Percentiles rank a stretch among this genome's conserved stretches.
phyloP scores from a whole-genome alignment of 371 early-diverging fungal species.

The Mucor indicus region DNA sequence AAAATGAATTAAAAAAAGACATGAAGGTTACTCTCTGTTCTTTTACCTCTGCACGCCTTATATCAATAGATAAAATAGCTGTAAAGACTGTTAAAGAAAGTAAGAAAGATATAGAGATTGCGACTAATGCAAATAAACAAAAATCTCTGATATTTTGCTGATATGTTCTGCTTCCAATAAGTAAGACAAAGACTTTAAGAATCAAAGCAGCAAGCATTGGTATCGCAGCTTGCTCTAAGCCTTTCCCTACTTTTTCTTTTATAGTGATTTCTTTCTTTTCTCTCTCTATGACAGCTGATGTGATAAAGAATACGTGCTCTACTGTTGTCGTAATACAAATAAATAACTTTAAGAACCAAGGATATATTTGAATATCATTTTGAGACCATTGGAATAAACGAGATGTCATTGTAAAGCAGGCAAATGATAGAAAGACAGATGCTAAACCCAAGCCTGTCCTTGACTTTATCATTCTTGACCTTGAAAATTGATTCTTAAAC shows the following conservation, averaged over 20 bases:
- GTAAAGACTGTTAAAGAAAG: constrained; percentile 73
- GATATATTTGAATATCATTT: constrained; percentile 9
- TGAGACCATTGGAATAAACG: constrained; percentile 23
- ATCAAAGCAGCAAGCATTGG: constrained; percentile 57
- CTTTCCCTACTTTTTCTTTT: constrained; percentile 67
- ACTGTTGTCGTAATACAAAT: constrained; percentile 67
- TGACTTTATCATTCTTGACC: constrained; percentile 50
- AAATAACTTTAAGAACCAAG: constrained; percentile 60
- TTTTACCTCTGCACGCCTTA: constrained; percentile 64
- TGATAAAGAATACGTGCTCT: constrained; percentile 71
- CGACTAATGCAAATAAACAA: constrained; percentile 62
- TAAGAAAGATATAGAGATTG: constrained; percentile 66
- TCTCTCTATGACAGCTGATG: constrained; percentile 66
- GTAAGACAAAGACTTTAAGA: constrained; percentile 52
- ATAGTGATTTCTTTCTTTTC: constrained; percentile 61
- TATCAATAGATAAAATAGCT: constrained; percentile 72
- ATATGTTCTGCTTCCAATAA: constrained; percentile 54
- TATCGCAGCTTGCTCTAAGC: constrained; percentile 43
- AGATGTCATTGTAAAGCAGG: constrained; percentile 24
- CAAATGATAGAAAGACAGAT: constrained; percentile 45
- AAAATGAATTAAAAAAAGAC: too few relatives aligned
- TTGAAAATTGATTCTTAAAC: not conserved
- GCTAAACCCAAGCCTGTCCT: constrained; percentile 68
- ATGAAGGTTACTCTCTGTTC: not conserved
- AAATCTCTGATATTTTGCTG: constrained; percentile 58